phyloP scores from a whole-genome alignment of 345 rosid genomes.

The Melaleuca alternifolia region DNA sequence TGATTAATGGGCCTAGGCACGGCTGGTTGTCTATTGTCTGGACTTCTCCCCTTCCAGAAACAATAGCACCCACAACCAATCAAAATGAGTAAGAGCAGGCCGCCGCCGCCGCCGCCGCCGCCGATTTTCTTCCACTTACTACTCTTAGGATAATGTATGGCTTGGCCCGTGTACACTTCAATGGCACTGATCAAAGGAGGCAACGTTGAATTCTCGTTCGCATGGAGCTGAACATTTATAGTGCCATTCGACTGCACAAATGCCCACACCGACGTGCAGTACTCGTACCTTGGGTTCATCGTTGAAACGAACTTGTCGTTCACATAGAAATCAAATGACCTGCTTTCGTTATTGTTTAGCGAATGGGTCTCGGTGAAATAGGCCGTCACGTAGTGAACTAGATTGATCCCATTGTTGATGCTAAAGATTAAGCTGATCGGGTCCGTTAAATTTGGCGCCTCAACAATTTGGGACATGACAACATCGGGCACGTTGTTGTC shows the following conservation, averaged over 20 bases:
- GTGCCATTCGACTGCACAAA: not conserved
- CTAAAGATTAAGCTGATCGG: not conserved
- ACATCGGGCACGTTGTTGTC: not conserved
- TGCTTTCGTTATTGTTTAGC: not conserved
- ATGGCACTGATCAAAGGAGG: not conserved
- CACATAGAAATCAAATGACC: not conserved
- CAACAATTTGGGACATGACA: not conserved
- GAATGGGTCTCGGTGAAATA: not conserved
- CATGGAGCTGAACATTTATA: not conserved
- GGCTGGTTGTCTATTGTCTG: too few relatives aligned
- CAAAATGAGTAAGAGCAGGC: not conserved
- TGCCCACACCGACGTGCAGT: not conserved
- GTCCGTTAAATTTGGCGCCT: not conserved
- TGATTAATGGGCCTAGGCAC: too few relatives aligned
- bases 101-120: not conserved
- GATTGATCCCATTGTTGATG: not conserved
- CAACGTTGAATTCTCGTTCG: not conserved
- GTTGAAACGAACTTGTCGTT: not conserved
- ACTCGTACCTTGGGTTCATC: not conserved
- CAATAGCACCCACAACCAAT: not conserved
- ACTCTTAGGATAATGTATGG: not conserved
- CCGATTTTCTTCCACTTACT: not conserved
- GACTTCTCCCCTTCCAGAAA: not conserved
- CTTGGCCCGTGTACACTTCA: not conserved
- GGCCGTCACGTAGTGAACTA: not conserved